phyloP scores from a whole-genome alignment of 2,329 filamentous ascomycete species.

The Aspergillus sp. region DNA sequence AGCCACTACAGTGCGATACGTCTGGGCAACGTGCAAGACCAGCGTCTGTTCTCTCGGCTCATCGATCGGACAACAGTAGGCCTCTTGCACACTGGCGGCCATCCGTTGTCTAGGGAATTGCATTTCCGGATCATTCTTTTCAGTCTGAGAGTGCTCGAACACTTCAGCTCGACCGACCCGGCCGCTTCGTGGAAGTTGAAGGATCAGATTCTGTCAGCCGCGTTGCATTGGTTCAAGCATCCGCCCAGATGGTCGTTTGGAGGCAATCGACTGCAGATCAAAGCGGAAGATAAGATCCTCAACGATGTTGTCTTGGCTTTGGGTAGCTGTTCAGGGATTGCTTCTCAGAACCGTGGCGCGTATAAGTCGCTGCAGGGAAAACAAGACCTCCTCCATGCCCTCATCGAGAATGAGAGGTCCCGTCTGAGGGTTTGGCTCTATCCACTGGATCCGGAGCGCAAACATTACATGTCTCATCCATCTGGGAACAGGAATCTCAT shows the following conservation, averaged over 20 bases:
- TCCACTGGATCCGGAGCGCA: conserved; percentile 67
- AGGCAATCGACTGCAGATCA: conserved; percentile 87
- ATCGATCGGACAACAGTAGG: conserved; percentile 76
- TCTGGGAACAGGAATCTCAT: conserved; percentile 41
- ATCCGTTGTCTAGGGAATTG: conserved; percentile 88
- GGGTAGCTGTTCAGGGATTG: conserved; percentile 62
- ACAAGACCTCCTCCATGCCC: conserved; percentile 75
- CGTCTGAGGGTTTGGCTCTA: conserved; percentile 87
- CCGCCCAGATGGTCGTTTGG: conserved; percentile 90
- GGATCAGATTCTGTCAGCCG: conserved; percentile 83
- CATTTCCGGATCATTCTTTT: conserved; percentile 86
- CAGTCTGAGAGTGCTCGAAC: conserved; percentile 72
- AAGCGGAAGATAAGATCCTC: conserved; percentile 83
- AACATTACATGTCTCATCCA: conserved; percentile 49
- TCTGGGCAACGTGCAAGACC: conserved; percentile 78
- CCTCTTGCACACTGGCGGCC: conserved; percentile 66
- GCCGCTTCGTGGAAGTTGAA: conserved; percentile 78
- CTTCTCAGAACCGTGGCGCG: conserved; percentile 48
- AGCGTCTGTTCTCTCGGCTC: conserved; percentile 77
- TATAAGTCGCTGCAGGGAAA: conserved; percentile 71
- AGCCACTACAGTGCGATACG: conserved; percentile 94
- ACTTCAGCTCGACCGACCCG: conserved; percentile 64
- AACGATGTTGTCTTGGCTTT: conserved; percentile 70
- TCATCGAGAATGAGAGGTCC: conserved; percentile 81
- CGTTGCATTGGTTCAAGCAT: conserved; percentile 81